Percentiles rank a stretch among this genome's conserved stretches.
These are phyloP conservation scores for Theobroma grandiflorum DNA, from an alignment of 441 rosid genomes.

Conservation along the genomic window DNA sequence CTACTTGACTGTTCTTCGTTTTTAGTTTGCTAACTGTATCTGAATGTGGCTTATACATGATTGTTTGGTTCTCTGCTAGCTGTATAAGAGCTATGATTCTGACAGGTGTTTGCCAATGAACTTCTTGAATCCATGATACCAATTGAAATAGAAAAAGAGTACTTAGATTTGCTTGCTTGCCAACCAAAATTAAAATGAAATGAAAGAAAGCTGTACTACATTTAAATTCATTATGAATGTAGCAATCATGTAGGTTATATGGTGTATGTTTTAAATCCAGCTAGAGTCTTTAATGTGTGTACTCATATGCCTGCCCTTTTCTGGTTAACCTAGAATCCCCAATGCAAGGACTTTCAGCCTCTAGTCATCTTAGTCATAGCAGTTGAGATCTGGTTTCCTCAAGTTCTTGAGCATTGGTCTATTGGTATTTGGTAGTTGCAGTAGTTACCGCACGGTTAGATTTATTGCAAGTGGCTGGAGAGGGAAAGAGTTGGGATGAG, in stretches of 20 bases:
- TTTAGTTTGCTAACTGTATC: conserved; percentile 7
- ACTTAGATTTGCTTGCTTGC: conserved; percentile 1
- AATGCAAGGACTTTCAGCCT: background rate
- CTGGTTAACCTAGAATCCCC: background rate
- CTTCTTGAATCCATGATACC: background rate
- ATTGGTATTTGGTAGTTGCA: background rate
- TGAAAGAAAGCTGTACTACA: background rate
- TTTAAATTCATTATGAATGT: background rate
- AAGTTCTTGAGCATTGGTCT: background rate
- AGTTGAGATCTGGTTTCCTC: conserved; percentile 4
- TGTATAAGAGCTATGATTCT: background rate
- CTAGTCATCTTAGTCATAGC: background rate
- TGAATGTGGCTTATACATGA: background rate
- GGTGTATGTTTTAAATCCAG: background rate
- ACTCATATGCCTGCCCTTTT: conserved; percentile 1
- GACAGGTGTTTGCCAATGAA: background rate
- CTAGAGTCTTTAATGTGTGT: background rate
- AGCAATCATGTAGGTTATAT: background rate
- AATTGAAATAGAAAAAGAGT: conserved; percentile 18
- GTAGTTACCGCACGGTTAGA: background rate
- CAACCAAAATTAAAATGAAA: background rate
- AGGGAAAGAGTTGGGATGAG: background rate
- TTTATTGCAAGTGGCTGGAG: background rate
- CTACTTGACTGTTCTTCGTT: background rate
- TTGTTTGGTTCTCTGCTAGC: conserved; percentile 5